These are phyloP conservation scores for Suillus alpinus DNA, from an alignment of 768 basidiomycete genomes.

Conservation along the genomic window DNA sequence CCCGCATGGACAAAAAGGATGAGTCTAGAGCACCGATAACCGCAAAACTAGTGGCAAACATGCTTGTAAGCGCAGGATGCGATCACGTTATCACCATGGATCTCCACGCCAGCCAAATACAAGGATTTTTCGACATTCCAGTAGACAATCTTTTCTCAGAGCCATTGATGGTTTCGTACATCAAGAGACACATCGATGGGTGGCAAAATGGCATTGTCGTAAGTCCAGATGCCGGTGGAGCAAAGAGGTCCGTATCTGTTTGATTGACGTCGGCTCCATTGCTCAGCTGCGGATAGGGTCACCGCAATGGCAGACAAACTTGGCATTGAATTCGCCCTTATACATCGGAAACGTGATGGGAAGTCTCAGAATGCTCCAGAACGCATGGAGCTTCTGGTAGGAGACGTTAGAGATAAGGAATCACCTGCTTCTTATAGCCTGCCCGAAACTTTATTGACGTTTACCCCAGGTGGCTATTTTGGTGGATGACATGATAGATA, in stretches of 20 bases:
- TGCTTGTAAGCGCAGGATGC: conserved; percentile 95
- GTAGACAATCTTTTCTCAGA: conserved; percentile 98
- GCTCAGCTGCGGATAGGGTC: conserved; percentile 50
- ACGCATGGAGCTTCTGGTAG: conserved; percentile 91
- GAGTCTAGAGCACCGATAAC: conserved; percentile 95
- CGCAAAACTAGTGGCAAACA: conserved; percentile 96
- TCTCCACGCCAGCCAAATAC: conserved; percentile 95
- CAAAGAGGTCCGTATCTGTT: conserved; percentile 80
- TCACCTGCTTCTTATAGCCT: conserved; percentile 9
- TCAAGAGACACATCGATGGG: conserved; percentile 80
- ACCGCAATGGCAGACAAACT: conserved; percentile 96
- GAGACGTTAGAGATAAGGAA: conserved; percentile 89
- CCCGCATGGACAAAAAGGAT: conserved; percentile 98
- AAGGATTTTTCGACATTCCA: conserved; percentile 98
- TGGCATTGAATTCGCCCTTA: conserved; percentile 91
- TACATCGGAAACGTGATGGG: conserved; percentile 85
- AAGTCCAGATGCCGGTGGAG: conserved; percentile 96
- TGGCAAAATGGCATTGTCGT: conserved; percentile 91
- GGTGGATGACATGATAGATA: conserved; percentile 99
- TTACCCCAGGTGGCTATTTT: conserved; percentile 76
- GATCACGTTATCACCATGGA: conserved; percentile 99
- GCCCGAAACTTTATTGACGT: conserved; percentile 1
- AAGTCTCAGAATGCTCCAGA: conserved; percentile 65
- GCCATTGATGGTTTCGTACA: conserved; percentile 91
- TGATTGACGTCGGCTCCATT: not conserved